Percentiles rank a stretch among this genome's conserved stretches.
Evolutionary conservation across 768 basidiomycete genomes (phyloP).

Genomic region (Suillus subaureus): DNA sequence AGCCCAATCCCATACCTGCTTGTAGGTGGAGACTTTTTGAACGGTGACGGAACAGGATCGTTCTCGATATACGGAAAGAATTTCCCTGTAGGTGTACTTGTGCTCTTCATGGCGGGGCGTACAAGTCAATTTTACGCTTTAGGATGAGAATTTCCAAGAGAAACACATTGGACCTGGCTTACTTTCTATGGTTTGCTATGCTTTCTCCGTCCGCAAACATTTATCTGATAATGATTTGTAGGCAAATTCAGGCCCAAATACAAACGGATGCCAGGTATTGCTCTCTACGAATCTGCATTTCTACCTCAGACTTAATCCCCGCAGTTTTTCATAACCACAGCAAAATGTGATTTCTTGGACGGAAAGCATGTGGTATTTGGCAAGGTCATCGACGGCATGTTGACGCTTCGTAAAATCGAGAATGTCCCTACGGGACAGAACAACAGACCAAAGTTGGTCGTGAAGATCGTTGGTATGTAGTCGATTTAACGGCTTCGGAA

Average conservation of each 20-base stretch:
- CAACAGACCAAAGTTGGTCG: constrained; percentile 84
- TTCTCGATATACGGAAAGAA: constrained; percentile 98
- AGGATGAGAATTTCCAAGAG: constrained; percentile 95
- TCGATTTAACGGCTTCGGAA: neutral
- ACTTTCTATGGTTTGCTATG: constrained; percentile 78
- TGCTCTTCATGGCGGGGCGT: neutral
- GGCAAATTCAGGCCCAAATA: constrained; percentile 95
- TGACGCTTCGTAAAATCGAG: constrained; percentile 95
- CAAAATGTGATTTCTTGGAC: constrained; percentile 93
- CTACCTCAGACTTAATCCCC: constrained; percentile 1
- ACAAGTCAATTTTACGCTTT: neutral
- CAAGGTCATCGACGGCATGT: constrained; percentile 88
- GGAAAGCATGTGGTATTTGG: constrained; percentile 95
- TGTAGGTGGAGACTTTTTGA: constrained; percentile 90
- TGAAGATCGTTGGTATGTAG: constrained; percentile 79
- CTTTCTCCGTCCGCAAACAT: neutral
- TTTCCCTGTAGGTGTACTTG: constrained; percentile 65
- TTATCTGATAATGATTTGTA: constrained; percentile 32
- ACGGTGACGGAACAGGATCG: constrained; percentile 92
- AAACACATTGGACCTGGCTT: constrained; percentile 88
- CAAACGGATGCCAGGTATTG: constrained; percentile 85
- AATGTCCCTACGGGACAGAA: constrained; percentile 91
- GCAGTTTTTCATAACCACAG: constrained; percentile 97
- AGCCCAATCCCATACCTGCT: constrained; percentile 3
- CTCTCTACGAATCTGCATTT: neutral